These are phyloP conservation scores for Entamoeba moshkovskii DNA, from an alignment of 208 protist species.

Conservation along the genomic window DNA sequence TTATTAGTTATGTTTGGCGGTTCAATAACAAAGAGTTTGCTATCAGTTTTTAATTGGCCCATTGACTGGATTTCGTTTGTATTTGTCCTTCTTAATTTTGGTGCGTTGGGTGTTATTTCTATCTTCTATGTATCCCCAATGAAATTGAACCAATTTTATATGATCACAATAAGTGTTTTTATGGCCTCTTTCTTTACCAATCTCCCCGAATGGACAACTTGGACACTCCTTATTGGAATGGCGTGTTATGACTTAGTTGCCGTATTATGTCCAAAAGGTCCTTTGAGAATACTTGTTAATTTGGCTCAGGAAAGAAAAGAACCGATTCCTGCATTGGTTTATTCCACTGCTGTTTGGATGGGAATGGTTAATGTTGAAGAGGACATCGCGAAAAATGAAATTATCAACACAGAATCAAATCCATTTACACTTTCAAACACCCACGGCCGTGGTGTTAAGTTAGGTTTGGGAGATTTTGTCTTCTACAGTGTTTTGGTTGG, in stretches of 20 bases:
- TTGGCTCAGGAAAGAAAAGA: constrained; percentile 20
- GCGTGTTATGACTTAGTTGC: constrained; percentile 14
- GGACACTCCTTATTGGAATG: not conserved
- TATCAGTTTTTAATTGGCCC: not conserved
- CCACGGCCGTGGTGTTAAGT: not conserved
- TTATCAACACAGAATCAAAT: not conserved
- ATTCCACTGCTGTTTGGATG: not conserved
- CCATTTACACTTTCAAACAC: not conserved
- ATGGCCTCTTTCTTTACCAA: not conserved
- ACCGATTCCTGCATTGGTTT: constrained; percentile 19
- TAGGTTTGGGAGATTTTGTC: constrained; percentile 24
- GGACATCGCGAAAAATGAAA: not conserved
- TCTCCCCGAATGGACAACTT: not conserved
- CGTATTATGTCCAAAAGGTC: constrained; percentile 19
- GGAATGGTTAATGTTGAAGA: not conserved
- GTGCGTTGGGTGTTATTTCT: not conserved
- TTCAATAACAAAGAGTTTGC: not conserved
- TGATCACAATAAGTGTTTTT: not conserved
- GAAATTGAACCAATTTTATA: not conserved
- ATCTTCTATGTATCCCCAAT: not conserved
- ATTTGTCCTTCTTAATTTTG: not conserved
- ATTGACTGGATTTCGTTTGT: not conserved
- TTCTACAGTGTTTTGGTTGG: constrained; percentile 21
- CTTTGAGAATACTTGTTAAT: constrained; percentile 15
- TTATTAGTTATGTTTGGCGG: not conserved